phyloP scores from a whole-genome alignment of 75 land plant species.

The Pinus tabuliformis region DNA sequence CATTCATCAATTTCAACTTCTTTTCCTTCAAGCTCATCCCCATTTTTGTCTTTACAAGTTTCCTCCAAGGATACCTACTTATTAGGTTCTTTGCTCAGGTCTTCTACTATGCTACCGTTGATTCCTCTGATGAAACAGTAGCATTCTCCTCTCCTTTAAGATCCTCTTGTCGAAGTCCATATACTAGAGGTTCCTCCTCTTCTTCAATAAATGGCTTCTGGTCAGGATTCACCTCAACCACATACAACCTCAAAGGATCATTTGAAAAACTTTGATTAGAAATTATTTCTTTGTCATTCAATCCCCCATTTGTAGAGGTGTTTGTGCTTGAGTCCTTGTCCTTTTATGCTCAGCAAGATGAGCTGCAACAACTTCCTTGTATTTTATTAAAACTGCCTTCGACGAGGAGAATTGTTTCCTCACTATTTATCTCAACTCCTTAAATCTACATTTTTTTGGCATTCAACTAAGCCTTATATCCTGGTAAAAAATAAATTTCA shows the following conservation, averaged over 20 bases:
- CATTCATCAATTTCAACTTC: too few relatives aligned
- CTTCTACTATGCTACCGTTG: slow-evolving; percentile 3
- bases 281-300: slow-evolving; percentile 14
- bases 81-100: too few relatives aligned
- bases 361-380: slow-evolving; percentile 51
- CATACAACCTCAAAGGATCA: too few relatives aligned
- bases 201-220: too few relatives aligned
- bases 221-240: too few relatives aligned
- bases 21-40: too few relatives aligned
- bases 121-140: slow-evolving; percentile 30
- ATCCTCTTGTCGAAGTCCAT: slow-evolving; percentile 13
- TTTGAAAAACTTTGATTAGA: too few relatives aligned
- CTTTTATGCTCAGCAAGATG: slow-evolving; percentile 13
- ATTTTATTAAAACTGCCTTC: slow-evolving; percentile 67
- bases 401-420: too few relatives aligned
- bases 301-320: background rate
- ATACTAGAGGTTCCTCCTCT: too few relatives aligned
- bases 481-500: slow-evolving; percentile 78
- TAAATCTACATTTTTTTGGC: slow-evolving; percentile 60
- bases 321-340: background rate
- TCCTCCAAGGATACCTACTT: too few relatives aligned
- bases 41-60: too few relatives aligned
- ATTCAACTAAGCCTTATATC: too few relatives aligned
- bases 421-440: slow-evolving; percentile 52
- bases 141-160: slow-evolving; percentile 31